Evolutionary conservation across 305 asterid genomes (phyloP).

Genomic region (Nicotiana rustica): DNA sequence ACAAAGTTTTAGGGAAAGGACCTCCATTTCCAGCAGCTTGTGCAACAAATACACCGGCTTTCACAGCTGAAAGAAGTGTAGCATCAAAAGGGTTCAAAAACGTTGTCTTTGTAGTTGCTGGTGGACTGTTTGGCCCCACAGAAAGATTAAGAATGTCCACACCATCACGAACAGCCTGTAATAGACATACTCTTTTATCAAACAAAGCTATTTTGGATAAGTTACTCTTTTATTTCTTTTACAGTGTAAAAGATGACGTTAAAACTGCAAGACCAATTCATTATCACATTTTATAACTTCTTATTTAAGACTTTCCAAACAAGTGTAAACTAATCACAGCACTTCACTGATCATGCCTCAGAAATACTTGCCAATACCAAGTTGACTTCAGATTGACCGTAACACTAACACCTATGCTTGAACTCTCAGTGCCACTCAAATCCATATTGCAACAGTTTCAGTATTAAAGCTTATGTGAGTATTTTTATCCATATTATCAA

Average conservation of each 20-base stretch:
- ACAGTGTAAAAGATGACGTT: constrained; percentile 17
- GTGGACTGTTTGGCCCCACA: constrained; percentile 98
- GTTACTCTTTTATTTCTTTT: not conserved
- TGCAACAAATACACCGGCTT: constrained; percentile 95
- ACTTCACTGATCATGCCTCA: constrained; percentile 1
- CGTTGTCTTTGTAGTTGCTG: constrained; percentile 89
- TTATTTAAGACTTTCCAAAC: not conserved
- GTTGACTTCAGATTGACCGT: not conserved
- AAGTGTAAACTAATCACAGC: constrained; percentile 14
- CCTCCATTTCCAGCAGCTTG: constrained; percentile 99
- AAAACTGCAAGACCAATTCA: not conserved
- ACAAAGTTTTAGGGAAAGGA: constrained; percentile 86
- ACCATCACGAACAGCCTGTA: constrained; percentile 97
- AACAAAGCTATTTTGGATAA: not conserved
- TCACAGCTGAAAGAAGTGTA: constrained; percentile 92
- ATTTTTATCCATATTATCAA: not conserved
- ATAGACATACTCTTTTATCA: constrained; percentile 40
- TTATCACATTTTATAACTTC: constrained; percentile 7
- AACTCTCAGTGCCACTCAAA: constrained; percentile 7
- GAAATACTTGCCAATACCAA: not conserved
- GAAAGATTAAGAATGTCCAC: constrained; percentile 97
- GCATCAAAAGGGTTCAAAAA: constrained; percentile 95
- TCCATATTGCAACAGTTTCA: not conserved
- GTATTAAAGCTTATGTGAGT: not conserved
- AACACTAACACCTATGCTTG: constrained; percentile 4